Conservation (phyloP, 805 yeast species). For the Pichia eremophila region DNA sequence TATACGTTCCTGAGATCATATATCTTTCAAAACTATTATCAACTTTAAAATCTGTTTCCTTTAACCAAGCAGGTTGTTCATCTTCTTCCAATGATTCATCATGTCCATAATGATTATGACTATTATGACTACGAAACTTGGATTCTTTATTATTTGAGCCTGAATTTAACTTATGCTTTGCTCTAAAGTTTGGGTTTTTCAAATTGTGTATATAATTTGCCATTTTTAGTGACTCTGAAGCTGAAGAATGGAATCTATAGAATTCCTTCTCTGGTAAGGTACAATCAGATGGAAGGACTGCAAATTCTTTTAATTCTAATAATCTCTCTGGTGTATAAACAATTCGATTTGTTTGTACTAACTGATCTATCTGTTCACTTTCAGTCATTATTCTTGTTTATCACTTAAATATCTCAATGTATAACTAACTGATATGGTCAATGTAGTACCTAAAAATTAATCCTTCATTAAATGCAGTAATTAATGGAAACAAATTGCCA, state of each 20-base stretch:
- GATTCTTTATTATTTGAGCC: neutral
- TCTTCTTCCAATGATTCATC: slow-evolving; percentile 1
- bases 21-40: slow-evolving; percentile 22
- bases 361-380: neutral
- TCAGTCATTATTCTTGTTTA: neutral
- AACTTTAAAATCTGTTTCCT: slow-evolving; percentile 25
- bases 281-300: slow-evolving; percentile 12
- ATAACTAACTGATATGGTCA: too few relatives aligned
- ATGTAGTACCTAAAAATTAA: too few relatives aligned
- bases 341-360: neutral
- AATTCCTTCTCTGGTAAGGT: slow-evolving; percentile 16
- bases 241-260: slow-evolving; percentile 18
- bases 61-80: slow-evolving; percentile 24
- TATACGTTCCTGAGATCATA: slow-evolving; percentile 17
- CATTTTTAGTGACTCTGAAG: neutral
- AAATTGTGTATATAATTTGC: slow-evolving; percentile 1
- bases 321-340: slow-evolving; percentile 15
- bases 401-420: too few relatives aligned
- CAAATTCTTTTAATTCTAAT: slow-evolving; percentile 6
- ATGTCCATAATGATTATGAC: neutral
- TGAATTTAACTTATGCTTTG: neutral
- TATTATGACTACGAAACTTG: neutral
- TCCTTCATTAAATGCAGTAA: too few relatives aligned
- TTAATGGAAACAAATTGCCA: too few relatives aligned
- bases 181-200: neutral